These are phyloP conservation scores for Coemansia sp. DNA, from an alignment of 192 early-diverging fungal species.

Conservation along the genomic window DNA sequence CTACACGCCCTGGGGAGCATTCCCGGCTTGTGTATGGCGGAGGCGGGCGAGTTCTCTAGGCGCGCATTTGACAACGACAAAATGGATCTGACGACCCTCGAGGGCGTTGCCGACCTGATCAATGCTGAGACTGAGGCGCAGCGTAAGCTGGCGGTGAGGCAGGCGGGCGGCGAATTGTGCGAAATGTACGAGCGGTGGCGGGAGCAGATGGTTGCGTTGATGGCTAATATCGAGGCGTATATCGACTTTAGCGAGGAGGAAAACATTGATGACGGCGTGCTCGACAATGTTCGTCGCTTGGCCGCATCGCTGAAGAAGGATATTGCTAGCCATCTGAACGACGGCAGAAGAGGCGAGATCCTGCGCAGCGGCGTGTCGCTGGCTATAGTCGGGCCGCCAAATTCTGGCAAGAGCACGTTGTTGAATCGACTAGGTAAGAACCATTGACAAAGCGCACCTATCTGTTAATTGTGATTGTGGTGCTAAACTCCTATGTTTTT, in stretches of 20 bases:
- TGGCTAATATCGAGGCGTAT: slow-evolving; percentile 66
- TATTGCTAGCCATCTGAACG: slow-evolving; percentile 57
- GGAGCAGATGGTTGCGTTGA: slow-evolving; percentile 54
- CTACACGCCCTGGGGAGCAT: slow-evolving; percentile 55
- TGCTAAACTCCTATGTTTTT: neutral
- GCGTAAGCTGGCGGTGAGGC: slow-evolving; percentile 62
- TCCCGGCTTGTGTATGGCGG: slow-evolving; percentile 61
- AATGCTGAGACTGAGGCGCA: slow-evolving; percentile 82
- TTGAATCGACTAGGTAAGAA: slow-evolving; percentile 62
- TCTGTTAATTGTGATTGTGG: slow-evolving; percentile 40
- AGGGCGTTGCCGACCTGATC: slow-evolving; percentile 72
- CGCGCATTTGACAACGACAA: slow-evolving; percentile 76
- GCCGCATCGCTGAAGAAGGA: slow-evolving; percentile 5
- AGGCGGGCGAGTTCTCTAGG: slow-evolving; percentile 72
- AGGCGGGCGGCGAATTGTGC: slow-evolving; percentile 68
- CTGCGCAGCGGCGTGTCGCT: slow-evolving; percentile 68
- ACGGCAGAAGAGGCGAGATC: slow-evolving; percentile 70
- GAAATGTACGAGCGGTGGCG: slow-evolving; percentile 68
- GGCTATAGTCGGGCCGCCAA: slow-evolving; percentile 73
- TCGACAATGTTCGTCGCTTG: slow-evolving; percentile 3
- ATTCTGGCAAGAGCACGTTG: slow-evolving; percentile 77
- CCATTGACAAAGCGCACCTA: neutral
- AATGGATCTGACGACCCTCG: slow-evolving; percentile 69
- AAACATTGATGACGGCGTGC: slow-evolving; percentile 70
- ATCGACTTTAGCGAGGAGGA: slow-evolving; percentile 85